These are phyloP conservation scores for Penicillium paneum DNA, from an alignment of 2,329 filamentous ascomycete genomes.

Conservation along the genomic window DNA sequence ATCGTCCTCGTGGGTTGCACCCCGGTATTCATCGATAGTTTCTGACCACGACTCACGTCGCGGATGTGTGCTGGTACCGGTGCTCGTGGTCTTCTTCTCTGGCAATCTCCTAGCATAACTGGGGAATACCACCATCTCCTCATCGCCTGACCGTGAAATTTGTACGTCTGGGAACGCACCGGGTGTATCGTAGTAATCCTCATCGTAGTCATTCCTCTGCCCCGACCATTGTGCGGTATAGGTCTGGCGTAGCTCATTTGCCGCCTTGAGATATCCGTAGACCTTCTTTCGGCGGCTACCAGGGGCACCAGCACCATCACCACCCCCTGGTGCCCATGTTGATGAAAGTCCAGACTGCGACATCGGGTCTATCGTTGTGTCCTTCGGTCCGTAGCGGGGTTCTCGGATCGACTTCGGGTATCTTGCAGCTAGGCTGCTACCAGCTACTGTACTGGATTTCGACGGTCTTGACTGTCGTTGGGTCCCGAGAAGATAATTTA, in stretches of 20 bases:
- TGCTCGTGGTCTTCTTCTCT: constrained; percentile 41
- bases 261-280: constrained; percentile 67
- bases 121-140: constrained; percentile 93
- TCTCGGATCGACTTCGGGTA: constrained; percentile 13
- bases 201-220: constrained; percentile 48
- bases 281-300: constrained; percentile 76
- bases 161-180: constrained; percentile 80
- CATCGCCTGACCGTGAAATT: constrained; percentile 74
- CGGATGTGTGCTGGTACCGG: constrained; percentile 23
- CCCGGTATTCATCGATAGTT: constrained; percentile 42
- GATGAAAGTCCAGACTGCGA: constrained; percentile 24
- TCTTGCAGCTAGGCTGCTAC: constrained; percentile 5
- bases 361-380: constrained; percentile 21
- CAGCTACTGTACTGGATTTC: constrained; percentile 8
- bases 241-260: constrained; percentile 67
- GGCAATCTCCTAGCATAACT: constrained; percentile 78
- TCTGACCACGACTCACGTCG: constrained; percentile 29
- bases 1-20: constrained; percentile 50
- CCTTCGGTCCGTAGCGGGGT: constrained; percentile 17
- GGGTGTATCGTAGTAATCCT: constrained; percentile 57
- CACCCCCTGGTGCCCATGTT: constrained; percentile 23
- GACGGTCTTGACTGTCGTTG: constrained; percentile 20
- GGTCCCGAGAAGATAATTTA: constrained; percentile 26
- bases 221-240: constrained; percentile 57
- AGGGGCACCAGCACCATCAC: constrained; percentile 47